Conservation (phyloP, 768 basidiomycete genomes). For the Termitomyces eurrhizus region DNA sequence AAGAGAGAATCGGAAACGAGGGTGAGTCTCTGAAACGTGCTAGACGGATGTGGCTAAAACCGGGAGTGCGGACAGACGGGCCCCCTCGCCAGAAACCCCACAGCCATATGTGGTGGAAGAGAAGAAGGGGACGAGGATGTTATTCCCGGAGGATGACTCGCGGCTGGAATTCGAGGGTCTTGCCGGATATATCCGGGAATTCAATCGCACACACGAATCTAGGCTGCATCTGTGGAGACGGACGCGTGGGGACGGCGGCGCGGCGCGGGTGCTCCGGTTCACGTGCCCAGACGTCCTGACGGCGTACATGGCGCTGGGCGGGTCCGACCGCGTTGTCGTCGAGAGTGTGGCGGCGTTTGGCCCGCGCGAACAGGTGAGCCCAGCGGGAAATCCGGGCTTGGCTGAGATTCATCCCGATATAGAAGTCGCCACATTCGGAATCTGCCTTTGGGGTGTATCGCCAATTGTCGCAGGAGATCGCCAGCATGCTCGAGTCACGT, state of each 20-base stretch:
- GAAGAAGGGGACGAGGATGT: constrained; percentile 27
- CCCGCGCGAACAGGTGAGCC: constrained; percentile 62
- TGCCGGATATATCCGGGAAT: constrained; percentile 51
- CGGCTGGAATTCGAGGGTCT: constrained; percentile 44
- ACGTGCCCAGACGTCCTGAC: constrained; percentile 62
- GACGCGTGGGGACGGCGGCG: constrained; percentile 24
- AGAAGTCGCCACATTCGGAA: constrained; percentile 69
- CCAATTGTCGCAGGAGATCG: constrained; percentile 63
- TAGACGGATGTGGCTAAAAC: constrained; percentile 9
- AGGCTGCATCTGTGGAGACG: constrained; percentile 56
- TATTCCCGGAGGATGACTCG: constrained; percentile 42
- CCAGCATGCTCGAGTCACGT: constrained; percentile 52
- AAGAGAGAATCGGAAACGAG: constrained; percentile 51
- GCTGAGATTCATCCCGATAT: constrained; percentile 1
- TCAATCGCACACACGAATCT: constrained; percentile 42
- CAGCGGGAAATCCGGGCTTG: background rate
- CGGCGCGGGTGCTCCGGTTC: constrained; percentile 47
- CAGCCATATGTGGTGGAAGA: constrained; percentile 49
- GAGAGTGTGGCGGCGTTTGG: constrained; percentile 71
- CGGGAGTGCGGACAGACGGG: constrained; percentile 31
- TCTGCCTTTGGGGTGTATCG: constrained; percentile 65
- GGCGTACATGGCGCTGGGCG: constrained; percentile 54
- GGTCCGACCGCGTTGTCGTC: constrained; percentile 35
- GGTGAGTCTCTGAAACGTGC: constrained; percentile 34
- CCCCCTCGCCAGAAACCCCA: constrained; percentile 57